A percentile compares a stretch with the other conserved stretches of the same genome.
Evolutionary conservation across 192 early-diverging fungal species (phyloP).

Genomic region (Backusella sp.): DNA sequence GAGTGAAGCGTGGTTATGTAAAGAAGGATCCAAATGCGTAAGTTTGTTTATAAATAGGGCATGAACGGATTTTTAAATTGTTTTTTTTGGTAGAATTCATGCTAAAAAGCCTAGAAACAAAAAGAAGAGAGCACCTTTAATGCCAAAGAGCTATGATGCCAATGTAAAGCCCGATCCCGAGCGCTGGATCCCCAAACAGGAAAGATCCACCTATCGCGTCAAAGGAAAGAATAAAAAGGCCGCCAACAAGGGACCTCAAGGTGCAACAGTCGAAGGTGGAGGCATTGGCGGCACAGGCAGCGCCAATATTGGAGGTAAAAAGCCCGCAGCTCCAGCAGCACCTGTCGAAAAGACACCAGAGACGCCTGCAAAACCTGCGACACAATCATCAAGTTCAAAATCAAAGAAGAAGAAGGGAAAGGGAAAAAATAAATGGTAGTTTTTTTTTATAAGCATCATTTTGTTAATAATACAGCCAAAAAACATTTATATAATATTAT

Average conservation of each 20-base stretch:
- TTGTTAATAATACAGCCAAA: neutral
- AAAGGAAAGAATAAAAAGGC: conserved; percentile 62
- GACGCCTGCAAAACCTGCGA: conserved; percentile 12
- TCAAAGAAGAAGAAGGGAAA: conserved; percentile 49
- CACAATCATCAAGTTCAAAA: conserved; percentile 24
- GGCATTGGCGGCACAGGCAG: conserved; percentile 73
- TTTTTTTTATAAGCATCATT: neutral
- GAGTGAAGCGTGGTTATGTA: conserved; percentile 55
- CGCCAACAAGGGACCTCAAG: conserved; percentile 61
- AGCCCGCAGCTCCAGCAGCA: neutral
- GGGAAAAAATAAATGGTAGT: conserved; percentile 36
- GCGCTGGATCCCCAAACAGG: conserved; percentile 69
- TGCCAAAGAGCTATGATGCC: conserved; percentile 60
- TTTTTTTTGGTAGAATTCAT: conserved; percentile 10
- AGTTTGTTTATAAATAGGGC: neutral
- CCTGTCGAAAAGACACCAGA: conserved; percentile 16
- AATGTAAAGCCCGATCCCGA: conserved; percentile 59
- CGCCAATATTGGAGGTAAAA: conserved; percentile 59
- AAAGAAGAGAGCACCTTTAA: conserved; percentile 54
- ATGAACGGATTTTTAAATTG: neutral
- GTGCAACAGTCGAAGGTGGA: conserved; percentile 58
- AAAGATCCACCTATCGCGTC: conserved; percentile 51
- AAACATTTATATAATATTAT: neutral
- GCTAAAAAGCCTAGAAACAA: conserved; percentile 43
- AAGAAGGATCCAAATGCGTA: conserved; percentile 42